Evolutionary conservation across 495 filamentous ascomycete genomes (phyloP), one percentile per base, ranked within the genome.

Genomic region (Articulospora tetracladia): DNA sequence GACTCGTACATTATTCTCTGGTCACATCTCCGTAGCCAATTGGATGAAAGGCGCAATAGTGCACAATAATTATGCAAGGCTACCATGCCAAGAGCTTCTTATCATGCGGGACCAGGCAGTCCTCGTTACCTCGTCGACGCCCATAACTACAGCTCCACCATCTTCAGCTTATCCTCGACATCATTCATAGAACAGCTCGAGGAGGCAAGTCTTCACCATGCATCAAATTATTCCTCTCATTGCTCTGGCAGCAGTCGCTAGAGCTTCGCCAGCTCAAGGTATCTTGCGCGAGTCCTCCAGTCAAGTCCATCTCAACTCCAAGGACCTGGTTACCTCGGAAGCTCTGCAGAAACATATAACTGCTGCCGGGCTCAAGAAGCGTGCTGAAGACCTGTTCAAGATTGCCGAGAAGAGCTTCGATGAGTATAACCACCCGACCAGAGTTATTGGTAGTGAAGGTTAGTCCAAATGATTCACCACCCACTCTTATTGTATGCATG

Each of bases 361-460:
- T 50, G 69, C 66, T 48, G 74, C 80, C 20, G 77, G 73, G 27
- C 81, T 87, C 22, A 62, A 83, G 7, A 67, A 68, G 12, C 75
- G 81, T 48, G 83, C 84, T 41, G 74, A 84, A 60, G 66, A 77
- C 13, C 76, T 87, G 17, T 87, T 77, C 67, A 65, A 76, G 46
- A 76, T 86, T 59, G 83, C 84, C 11, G 72, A 83, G 63, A 68
- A 76, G 23, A 75, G 77, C 13, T 68, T 78, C 47, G 70, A 77
- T 13, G 80, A 85, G 53, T 86, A 81, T 68, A 76, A 76, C 58
- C 84, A 84, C 57, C 84, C 83, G 2, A 87, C 84, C 2, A 75
- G 84, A 55, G 84, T 87, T 19, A 86, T 87, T 61, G 84, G 84
- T 23, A 84, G 81, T 57, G 63, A 75, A 60, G 84, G 84, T 82